Conservation (phyloP, 805 yeast genomes). For the Spathaspora sp. region DNA sequence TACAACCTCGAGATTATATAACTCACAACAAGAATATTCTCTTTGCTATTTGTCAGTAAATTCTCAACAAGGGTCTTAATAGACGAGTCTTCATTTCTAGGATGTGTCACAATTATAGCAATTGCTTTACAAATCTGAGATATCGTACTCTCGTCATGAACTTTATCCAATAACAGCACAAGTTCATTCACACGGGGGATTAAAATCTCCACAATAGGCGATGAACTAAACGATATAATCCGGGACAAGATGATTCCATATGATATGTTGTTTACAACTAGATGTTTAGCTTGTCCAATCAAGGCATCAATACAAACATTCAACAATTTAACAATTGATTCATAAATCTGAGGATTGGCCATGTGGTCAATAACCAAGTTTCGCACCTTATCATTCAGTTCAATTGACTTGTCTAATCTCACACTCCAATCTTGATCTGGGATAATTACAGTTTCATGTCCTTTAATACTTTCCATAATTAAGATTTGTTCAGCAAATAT, state of each 20-base stretch:
- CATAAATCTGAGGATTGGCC: constrained; percentile 11
- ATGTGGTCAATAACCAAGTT: constrained; percentile 19
- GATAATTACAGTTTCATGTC: constrained; percentile 51
- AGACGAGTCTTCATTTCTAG: constrained; percentile 10
- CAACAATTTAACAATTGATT: constrained; percentile 20
- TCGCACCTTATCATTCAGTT: constrained; percentile 53
- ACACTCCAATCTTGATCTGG: constrained; percentile 73
- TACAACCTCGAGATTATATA: constrained; percentile 46
- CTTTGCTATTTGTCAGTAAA: constrained; percentile 11
- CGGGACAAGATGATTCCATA: constrained; percentile 36
- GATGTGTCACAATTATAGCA: constrained; percentile 50
- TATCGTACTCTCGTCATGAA: constrained; percentile 18
- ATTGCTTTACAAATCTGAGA: constrained; percentile 39
- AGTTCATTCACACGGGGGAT: constrained; percentile 16
- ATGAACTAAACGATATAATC: constrained; percentile 29
- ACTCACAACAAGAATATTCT: constrained; percentile 32
- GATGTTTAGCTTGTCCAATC: constrained; percentile 15
- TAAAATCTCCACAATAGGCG: constrained; percentile 19
- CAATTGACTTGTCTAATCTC: constrained; percentile 66
- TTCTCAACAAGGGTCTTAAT: constrained; percentile 5
- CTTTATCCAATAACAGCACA: constrained; percentile 17
- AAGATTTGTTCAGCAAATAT: constrained; percentile 55
- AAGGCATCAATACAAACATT: constrained; percentile 35
- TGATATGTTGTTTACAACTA: constrained; percentile 16
- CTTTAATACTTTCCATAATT: constrained; percentile 61